Base-by-base conservation (phyloP, 305 asterid genomes). In the Ajuga reptans region DNA sequence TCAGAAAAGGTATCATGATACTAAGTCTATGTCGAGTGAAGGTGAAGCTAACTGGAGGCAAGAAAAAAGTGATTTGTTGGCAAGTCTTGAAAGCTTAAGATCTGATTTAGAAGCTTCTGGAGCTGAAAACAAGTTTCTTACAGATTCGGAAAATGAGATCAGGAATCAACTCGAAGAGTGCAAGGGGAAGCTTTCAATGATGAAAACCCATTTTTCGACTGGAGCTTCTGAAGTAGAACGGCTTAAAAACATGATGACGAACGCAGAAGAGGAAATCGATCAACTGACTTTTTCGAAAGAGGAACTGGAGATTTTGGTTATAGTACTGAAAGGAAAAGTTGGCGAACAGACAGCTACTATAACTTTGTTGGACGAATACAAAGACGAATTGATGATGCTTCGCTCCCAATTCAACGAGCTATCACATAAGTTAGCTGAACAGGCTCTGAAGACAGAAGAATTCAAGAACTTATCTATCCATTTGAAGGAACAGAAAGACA, bases 401-500 rank as follows among this genome's bases (percentile, higher is more conserved):
- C 86, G 78, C 41, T 68, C 79, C 11, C 84, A 72, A 65, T 85
- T 80, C 72, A 50, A 71, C 42, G 90, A 87, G 67, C 88, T 94
- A 51, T 82, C 92, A 2, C 76, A 47, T 65, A 84, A 83, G 80
- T 91, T 94, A 53, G 84, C 93, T n/a, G 83, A 84, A 72, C 99
- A 94, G 86, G 71, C 81, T 70, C 18, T 84, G 83, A 86, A 82
- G 79, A 84, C 92, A 0, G 96, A 88, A 76, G 98, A 91, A 72
- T 92, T 86, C 52, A 91, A 82, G 78, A 88, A 89, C 73, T 78
- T 94, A 41, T 82, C 97, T 15, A 77, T 79, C 52, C 96, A 84
- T 82, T 82, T 89, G 84, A 88, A 85, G 86, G 99, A 84, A 78
- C 96, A 83, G 43, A 89, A 86, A 75, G 96, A 91, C 81, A 89